These are phyloP conservation scores for Garcia nutans DNA, from an alignment of 345 rosid genomes.

Conservation along the genomic window DNA sequence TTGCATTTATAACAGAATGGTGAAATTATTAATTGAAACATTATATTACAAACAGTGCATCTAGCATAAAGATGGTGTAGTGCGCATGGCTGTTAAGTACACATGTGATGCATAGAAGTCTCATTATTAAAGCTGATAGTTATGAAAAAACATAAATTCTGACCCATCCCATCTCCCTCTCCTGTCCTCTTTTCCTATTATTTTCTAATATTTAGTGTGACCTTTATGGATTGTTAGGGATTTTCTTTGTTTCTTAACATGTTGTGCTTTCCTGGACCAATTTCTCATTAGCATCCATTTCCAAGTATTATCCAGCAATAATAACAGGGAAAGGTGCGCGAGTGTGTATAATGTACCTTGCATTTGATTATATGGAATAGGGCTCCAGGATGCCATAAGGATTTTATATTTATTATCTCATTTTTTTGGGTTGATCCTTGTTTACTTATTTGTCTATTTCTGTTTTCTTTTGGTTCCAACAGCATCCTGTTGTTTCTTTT, in stretches of 20 bases:
- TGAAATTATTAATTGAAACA: background rate
- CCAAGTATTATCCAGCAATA: background rate
- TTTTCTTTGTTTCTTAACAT: background rate
- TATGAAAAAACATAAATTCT: background rate
- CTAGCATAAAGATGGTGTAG: background rate
- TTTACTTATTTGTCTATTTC: background rate
- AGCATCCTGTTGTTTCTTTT: slow-evolving; percentile 11
- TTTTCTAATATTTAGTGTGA: background rate
- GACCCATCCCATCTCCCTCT: background rate
- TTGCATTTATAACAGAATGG: slow-evolving; percentile 1
- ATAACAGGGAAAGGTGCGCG: background rate
- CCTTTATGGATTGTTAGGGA: background rate
- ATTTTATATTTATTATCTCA: background rate
- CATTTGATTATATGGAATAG: background rate
- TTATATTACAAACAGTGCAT: background rate
- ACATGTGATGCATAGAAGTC: background rate
- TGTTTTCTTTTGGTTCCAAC: background rate
- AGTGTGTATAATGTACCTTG: background rate
- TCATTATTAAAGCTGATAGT: background rate
- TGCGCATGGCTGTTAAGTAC: background rate
- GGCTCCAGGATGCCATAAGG: background rate
- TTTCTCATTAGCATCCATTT: background rate
- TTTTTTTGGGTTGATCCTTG: background rate
- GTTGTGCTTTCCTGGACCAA: background rate
- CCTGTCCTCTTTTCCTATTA: background rate